Base-by-base conservation (phyloP, 116 monocot genomes). In the Trichopus zeylanicus region DNA sequence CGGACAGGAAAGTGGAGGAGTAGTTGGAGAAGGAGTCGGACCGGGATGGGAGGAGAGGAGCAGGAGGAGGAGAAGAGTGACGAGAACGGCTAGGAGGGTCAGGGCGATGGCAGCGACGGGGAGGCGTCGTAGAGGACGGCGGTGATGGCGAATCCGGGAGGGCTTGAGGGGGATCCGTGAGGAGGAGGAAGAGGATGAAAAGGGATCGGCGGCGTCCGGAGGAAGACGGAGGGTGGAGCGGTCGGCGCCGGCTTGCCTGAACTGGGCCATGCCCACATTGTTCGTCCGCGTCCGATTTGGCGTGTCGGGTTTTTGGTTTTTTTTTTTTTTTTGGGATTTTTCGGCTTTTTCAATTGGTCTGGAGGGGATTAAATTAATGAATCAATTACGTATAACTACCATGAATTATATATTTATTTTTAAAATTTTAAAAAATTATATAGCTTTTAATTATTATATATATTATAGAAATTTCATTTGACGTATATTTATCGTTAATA, bases 41-140 rank as follows among this genome's bases (percentile, higher is more conserved):
- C 59, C 59, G 8, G 47, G 65, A 58, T 70, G 64, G 39, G 76
- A 59, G 57, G 71, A 53, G 55, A 74, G 26, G 51, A 74, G 56
- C 48, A 70, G 42, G n/a, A 62, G 31, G 62, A 59, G 48, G 25
- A 81, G 57, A 57, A 42, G 62, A 23, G 77, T 47, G 34, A 60
- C 54, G 56, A 76, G 19, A 51, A 60, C 64, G 55, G 26, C 16
- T 23, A 61, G 22, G 42, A 59, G 34, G 19, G 23, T 26, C 12
- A 57, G 16, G 33, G 31, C 30, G 57, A 33, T 4, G 25, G 57
- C 53, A 51, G 54, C 21, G 46, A 60, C 28, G 34, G 60, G 53
- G 29, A 60, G 32, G 29, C 62, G 66, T 38, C 66, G 70, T 48
- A 26, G 65, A 34, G 20, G 28, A 48, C 46, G 48, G 51, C 31